A percentile compares a stretch with the other conserved stretches of the same genome.
Evolutionary conservation across 345 rosid genomes (phyloP).

Genomic region (Clausena lansium): DNA sequence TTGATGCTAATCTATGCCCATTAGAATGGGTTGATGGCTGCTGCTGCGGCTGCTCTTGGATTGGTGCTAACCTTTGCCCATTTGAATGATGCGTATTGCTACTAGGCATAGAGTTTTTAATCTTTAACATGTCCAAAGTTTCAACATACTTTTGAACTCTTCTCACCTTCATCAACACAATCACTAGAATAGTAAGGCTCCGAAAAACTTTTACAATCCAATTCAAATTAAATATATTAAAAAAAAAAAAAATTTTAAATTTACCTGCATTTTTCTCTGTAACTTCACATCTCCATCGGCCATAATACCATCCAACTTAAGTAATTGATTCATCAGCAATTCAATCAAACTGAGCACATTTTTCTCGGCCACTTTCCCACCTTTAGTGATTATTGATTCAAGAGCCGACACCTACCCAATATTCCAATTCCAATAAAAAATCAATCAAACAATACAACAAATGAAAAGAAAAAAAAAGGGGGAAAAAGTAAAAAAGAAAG

Average conservation of each 20-base stretch:
- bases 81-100: slow-evolving; percentile 45
- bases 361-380: slow-evolving; percentile 81
- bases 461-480: not conserved
- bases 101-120: slow-evolving; percentile 58
- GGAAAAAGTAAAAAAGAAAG: not conserved
- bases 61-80: slow-evolving; percentile 30
- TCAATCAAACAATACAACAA: not conserved
- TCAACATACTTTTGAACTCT: slow-evolving; percentile 96
- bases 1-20: slow-evolving; percentile 42
- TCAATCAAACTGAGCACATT: slow-evolving; percentile 64
- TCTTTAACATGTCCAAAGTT: slow-evolving; percentile 76
- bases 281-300: slow-evolving; percentile 89
- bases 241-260: no score
- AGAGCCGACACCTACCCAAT: slow-evolving; percentile 65
- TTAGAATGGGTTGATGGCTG: slow-evolving; percentile 31
- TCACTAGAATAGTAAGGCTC: not conserved
- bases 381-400: slow-evolving; percentile 64
- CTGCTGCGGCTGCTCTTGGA: slow-evolving; percentile 22
- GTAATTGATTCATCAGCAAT: slow-evolving; percentile 88
- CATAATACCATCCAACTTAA: slow-evolving; percentile 79
- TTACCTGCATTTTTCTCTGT: slow-evolving; percentile 97
- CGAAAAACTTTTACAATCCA: not conserved
- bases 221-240: not conserved
- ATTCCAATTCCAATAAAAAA: slow-evolving; percentile 17
- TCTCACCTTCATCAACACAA: slow-evolving; percentile 51